Evolutionary conservation across 2,329 filamentous ascomycete genomes (phyloP), one percentile per base, ranked within the genome.

Genomic region (Exserohilum turcica): DNA sequence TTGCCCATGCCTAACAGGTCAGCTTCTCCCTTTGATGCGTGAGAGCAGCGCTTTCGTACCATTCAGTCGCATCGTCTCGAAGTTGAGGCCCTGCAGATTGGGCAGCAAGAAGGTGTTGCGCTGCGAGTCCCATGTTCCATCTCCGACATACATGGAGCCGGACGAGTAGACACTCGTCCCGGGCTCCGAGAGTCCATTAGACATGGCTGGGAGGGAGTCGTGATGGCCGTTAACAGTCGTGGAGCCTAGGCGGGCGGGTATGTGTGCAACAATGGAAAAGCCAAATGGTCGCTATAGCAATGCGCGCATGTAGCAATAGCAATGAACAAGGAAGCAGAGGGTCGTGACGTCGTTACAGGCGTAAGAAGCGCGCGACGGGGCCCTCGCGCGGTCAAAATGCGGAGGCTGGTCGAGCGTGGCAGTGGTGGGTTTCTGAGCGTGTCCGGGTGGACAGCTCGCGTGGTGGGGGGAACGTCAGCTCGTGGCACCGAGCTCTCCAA

Each of bases 1-100:
- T 92, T 92, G 54, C 86, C 89, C 90, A 93, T 92, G 72, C 90
- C 88, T 90, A 50, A n/a, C 3, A 36, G 40, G 51, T 70, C 43
- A 68, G 63, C 50, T 43, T 48, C 6, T 7, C 8, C 13, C 21
- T 24, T 24, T 24, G 24, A 6, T 8, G 31, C n/a, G 2, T 33
- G 10, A 18, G 15, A 2, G 21, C 7, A 27, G 16, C 15, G 5
- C 44, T 12, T 7, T 38, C 59, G 54, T 77, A 91, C 89, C 90
- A 82, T 94, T 94, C 76, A 91, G 92, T 71, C 83, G 86, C 86
- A 90, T 92, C 5, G 90, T 92, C 43, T 87, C 88, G 72, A 91
- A 90, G 70, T 92, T 90, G 59, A 91, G 76, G 7, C 89, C 89
- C 65, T 87, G 80, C 39, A 94, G 77, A 67, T 92, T 92, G 31